Evolutionary conservation across 495 filamentous ascomycete genomes (phyloP), one percentile per base, ranked within the genome.

Genomic region (Polyplosphaeria fusca): DNA sequence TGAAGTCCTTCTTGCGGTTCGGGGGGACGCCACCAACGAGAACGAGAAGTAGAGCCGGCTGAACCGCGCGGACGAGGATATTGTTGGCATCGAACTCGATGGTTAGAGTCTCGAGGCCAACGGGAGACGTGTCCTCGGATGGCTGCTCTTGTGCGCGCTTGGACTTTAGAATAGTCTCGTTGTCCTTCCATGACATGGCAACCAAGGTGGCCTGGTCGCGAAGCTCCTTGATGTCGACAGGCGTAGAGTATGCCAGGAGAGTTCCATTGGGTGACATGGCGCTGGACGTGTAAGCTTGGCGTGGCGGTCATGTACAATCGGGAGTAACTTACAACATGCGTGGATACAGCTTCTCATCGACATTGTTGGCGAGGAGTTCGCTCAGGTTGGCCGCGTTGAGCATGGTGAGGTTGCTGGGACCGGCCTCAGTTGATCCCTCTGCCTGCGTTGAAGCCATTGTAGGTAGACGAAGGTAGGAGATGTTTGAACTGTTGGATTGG

Each of bases 191-290:
- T 3, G 63, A 59, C 54, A 74, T 60, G 13, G 69, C 65, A 12
- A 70, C 65, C 18, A 71, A 44, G 4, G 72, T 65, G 3, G 72
- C 70, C 43, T 71, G 68, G 43, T 70, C 69, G 7, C 71, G 65
- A 4, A 73, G 58, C 20, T 71, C 67, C 47, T 64, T 60, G 40
- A 68, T 67, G 47, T 73, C 58, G 4, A 63, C 58, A 5, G 70
- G 69, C 25, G 68, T 71, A 1, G 65, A 72, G 55, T 73, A 70
- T 2, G 72, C 68, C 20, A 74, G 50, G 9, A 74, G 64, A 13
- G 66, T 73, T 25, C 68, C 72, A 43, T 71, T 74, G 39, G 69
- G 72, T 19, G 72, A 71, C 66, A 74, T 74, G 13, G 72, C 26
- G 51, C 68, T 70, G 26, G 16, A 32, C 39, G 52, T 13, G 46